Evolutionary conservation across 768 basidiomycete genomes (phyloP), one percentile per base, ranked within the genome.

Genomic region (Suillus weaverae): DNA sequence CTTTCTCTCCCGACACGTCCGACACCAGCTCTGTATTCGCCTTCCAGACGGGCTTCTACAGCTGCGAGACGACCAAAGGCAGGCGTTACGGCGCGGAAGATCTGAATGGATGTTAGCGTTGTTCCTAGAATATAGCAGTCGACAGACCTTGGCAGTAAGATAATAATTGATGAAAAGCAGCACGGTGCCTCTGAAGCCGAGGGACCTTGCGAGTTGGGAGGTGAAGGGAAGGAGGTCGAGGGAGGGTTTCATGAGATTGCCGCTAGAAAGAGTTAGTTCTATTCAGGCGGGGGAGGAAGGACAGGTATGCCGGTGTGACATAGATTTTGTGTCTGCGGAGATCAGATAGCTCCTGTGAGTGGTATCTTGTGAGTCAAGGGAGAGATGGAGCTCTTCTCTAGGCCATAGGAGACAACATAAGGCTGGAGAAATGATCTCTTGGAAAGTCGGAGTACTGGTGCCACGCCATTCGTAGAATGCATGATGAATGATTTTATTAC

Each of bases 211-310:
- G 13, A 98, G 86, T 71, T 98, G 96, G 9, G 89, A 89, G 0
- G 95, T 97, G 80, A 98, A 99, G 55, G 98, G 87, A 32, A 95
- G 76, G 50, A 97, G 81, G 74, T 98, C 96, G 20, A 98, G 86
- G 0, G 91, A 86, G 0, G 97, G 96, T 73, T 99, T 99, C 66
- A 96, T 86, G 41, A 97, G 73, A 74, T 99, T 99, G 7, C 96
- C 95, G 72, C 95, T 96, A 18, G 20, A 18, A 46, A 35, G 57
- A 43, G 48, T 54, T 33, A 60, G 33, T 32, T 6, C 16, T 6
- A 22, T 30, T 32, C 51, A 14, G 1, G 51, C 20, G 20, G 0
- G 6, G 54, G 22, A 61, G 8, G 16, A n/a, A 59, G 4, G n/a
- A n/a, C n/a, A n/a, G n/a, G n/a, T n/a, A n/a, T n/a, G n/a, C n/a